Evolutionary conservation across 2,329 filamentous ascomycete genomes (phyloP).

Genomic region (Pestalotiopsis fici): DNA sequence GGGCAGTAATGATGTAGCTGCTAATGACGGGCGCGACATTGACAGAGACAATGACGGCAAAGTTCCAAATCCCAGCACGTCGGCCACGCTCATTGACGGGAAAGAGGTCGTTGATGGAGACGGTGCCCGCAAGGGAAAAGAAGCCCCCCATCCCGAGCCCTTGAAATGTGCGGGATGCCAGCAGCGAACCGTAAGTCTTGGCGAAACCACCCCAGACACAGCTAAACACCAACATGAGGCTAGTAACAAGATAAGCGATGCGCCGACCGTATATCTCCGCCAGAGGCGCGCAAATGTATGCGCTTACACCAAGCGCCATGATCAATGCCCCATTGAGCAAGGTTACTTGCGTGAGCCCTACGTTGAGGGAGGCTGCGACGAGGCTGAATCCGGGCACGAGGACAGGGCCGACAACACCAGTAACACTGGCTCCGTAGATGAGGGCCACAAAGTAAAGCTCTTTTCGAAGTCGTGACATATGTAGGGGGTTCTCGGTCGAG

Average conservation of each 20-base stretch:
- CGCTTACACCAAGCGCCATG: constrained; percentile 13
- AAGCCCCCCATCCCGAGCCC: constrained; percentile 13
- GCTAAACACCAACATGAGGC: not conserved
- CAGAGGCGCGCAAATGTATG: constrained; percentile 5
- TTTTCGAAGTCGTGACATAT: not conserved
- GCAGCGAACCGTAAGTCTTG: not conserved
- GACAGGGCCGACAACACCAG: constrained; percentile 4
- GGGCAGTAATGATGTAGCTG: constrained; percentile 4
- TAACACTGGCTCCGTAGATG: constrained; percentile 12
- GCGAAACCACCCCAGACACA: not conserved
- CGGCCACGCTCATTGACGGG: constrained; percentile 4
- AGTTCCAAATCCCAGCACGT: not conserved
- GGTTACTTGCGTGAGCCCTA: constrained; percentile 11
- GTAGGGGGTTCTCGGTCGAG: not conserved
- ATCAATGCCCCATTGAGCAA: constrained; percentile 13
- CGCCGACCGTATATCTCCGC: constrained; percentile 1
- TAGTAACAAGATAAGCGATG: not conserved
- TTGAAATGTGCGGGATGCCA: constrained; percentile 6
- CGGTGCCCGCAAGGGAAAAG: constrained; percentile 14
- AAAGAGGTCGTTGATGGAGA: constrained; percentile 11
- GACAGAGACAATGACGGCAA: constrained; percentile 1
- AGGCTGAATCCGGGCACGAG: constrained; percentile 14
- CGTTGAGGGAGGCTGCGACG: constrained; percentile 8
- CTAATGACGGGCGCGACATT: not conserved
- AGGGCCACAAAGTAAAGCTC: constrained; percentile 15